Base-by-base conservation (phyloP, 139 green algal species). In the Asterochloris sp. region DNA sequence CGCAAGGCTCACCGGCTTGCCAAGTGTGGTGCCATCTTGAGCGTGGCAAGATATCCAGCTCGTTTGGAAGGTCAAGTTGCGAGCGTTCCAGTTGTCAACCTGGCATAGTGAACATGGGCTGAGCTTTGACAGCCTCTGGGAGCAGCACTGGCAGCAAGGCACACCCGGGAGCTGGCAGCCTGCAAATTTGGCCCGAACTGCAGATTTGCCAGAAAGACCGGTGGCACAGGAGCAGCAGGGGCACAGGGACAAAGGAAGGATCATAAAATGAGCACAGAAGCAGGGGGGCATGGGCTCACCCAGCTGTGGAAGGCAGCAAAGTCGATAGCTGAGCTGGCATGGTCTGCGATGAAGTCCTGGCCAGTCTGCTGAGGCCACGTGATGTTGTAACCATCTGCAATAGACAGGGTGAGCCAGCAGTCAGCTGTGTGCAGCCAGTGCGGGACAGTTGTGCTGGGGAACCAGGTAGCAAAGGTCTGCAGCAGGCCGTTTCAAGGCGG, bases 281-380 rank as follows among this genome's bases (percentile, higher is more conserved):
- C 23, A 54, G 66, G 66, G 64, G 8, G 2, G 66, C 19, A 71
- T 26, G 66, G 8, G 8, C 21, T 21, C 47, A 81, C 69, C 77
- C 77, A 93, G 0, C 74, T 78, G 67, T 93, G 90, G 82, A 92
- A 88, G 28, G 82, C 85, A 10, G 82, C 75, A 67, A 90, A 93
- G 84, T 93, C 90, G 81, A 93, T 91, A 82, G 74, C 71, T 16
- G 80, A 64, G 21, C 61, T 64, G 28, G 74, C 26, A 68, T 92
- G 87, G 84, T 92, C 84, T 13, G 69, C 62, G 13, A 91, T 73
- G 82, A 91, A 90, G 81, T 93, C 88, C 68, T 85, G 80, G 28
- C 82, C 78, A 26, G 75, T 61, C 0, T 15, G 60, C 38, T 62
- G 62, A 12, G 80, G 63, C 82, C 79, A 84, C 6, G 28, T 81